Conservation (phyloP, 2,329 filamentous ascomycete species). For the Cladophialophora yegresii region DNA sequence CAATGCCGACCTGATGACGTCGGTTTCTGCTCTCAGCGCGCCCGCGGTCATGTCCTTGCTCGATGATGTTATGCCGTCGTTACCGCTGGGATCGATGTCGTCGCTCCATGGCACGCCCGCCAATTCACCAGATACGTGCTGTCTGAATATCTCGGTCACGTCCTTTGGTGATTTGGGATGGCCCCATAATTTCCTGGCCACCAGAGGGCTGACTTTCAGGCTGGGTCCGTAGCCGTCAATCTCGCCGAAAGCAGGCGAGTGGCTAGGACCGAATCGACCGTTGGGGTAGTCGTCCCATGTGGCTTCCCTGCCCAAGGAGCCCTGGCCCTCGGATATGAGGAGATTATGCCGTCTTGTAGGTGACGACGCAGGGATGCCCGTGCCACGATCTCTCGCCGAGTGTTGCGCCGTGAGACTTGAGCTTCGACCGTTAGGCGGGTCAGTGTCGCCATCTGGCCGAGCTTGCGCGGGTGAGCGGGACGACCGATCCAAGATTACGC, state of each 20-base stretch:
- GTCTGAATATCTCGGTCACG: slow-evolving; percentile 76
- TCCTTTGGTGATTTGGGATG: slow-evolving; percentile 69
- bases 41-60: slow-evolving; percentile 37
- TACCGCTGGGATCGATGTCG: slow-evolving; percentile 58
- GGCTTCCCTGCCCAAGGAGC: slow-evolving; percentile 83
- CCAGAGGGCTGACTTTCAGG: slow-evolving; percentile 81
- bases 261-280: slow-evolving; percentile 89
- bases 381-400: slow-evolving; percentile 75
- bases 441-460: slow-evolving; percentile 25
- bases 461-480: slow-evolving; percentile 46
- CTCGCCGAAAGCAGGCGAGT: slow-evolving; percentile 91
- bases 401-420: slow-evolving; percentile 58
- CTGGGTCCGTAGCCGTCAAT: slow-evolving; percentile 99
- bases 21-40: slow-evolving; percentile 74
- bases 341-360: slow-evolving; percentile 82
- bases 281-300: slow-evolving; percentile 99
- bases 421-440: neutral
- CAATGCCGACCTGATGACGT: slow-evolving; percentile 74
- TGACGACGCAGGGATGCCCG: slow-evolving; percentile 69
- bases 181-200: slow-evolving; percentile 84
- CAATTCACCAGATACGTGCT: slow-evolving; percentile 77
- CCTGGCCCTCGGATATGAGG: slow-evolving; percentile 91
- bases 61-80: slow-evolving; percentile 37
- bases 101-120: slow-evolving; percentile 91
- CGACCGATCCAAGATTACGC: slow-evolving; percentile 75